These are phyloP conservation scores for Rhizophora apiculata DNA, from an alignment of 345 rosid species.

Conservation along the genomic window DNA sequence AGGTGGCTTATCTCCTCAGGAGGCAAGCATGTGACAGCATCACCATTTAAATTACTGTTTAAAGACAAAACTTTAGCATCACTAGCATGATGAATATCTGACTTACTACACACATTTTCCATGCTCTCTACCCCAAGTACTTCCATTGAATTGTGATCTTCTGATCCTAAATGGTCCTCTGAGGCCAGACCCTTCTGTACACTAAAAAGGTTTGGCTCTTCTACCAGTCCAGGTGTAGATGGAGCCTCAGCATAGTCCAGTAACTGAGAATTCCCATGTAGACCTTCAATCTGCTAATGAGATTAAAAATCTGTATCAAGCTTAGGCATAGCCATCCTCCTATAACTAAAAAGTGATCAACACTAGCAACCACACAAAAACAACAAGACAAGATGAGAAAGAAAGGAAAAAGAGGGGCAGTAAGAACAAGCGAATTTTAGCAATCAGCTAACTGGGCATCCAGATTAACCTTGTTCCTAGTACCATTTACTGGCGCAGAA, in stretches of 20 bases:
- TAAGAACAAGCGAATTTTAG: background rate
- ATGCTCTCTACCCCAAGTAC: conserved; percentile 30
- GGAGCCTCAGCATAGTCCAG: conserved; percentile 83
- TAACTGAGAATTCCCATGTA: conserved; percentile 42
- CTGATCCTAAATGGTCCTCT: conserved; percentile 70
- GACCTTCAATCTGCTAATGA: conserved; percentile 50
- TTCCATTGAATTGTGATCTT: conserved; percentile 40
- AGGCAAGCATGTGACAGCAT: conserved; percentile 21
- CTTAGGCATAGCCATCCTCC: background rate
- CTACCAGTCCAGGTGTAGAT: conserved; percentile 79
- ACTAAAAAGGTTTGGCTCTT: conserved; percentile 63
- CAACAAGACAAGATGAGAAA: background rate
- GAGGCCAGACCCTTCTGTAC: conserved; percentile 57
- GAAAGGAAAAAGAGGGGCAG: background rate
- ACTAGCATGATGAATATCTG: conserved; percentile 28
- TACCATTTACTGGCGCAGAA: conserved; percentile 37
- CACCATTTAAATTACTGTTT: conserved; percentile 29
- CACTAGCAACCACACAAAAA: conserved; percentile 5
- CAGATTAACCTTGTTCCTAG: conserved; percentile 54
- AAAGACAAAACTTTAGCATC: conserved; percentile 27
- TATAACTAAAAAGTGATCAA: background rate
- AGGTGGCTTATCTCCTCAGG: conserved; percentile 31
- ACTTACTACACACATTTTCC: conserved; percentile 30
- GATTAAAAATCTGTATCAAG: conserved; percentile 14
- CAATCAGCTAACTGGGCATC: conserved; percentile 3